phyloP scores from a whole-genome alignment of 2,329 filamentous ascomycete genomes.

The Botrytis paeoniae region DNA sequence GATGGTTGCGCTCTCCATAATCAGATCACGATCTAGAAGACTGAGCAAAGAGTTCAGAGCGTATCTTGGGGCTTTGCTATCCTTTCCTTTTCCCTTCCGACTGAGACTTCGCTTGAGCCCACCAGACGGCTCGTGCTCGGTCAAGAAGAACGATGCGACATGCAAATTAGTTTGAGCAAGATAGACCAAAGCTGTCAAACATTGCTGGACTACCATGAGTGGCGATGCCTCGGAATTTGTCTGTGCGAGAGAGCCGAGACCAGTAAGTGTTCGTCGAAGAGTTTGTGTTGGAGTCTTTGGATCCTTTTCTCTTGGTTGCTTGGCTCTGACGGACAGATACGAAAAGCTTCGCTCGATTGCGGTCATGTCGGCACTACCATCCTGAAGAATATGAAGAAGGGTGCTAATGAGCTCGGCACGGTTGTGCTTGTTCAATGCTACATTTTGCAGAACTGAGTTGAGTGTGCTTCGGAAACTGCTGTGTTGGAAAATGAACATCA shows the following conservation, averaged over 20 bases:
- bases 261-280: slow-evolving; percentile 71
- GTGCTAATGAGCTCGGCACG: slow-evolving; percentile 91
- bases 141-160: slow-evolving; percentile 87
- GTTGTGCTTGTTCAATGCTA: slow-evolving; percentile 96
- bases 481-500: slow-evolving; percentile 96
- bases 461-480: slow-evolving; percentile 80
- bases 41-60: slow-evolving; percentile 88
- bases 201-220: slow-evolving; percentile 93
- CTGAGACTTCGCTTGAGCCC: slow-evolving; percentile 73
- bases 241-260: slow-evolving; percentile 46
- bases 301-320: slow-evolving; percentile 63
- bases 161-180: slow-evolving; percentile 82
- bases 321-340: slow-evolving; percentile 86
- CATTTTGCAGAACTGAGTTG: slow-evolving; percentile 82
- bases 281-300: slow-evolving; percentile 74
- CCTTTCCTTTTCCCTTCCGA: slow-evolving; percentile 85
- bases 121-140: slow-evolving; percentile 80
- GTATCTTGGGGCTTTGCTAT: slow-evolving; percentile 79
- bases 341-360: slow-evolving; percentile 95
- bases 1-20: slow-evolving; percentile 94
- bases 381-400: slow-evolving; percentile 87
- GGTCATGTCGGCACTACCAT: slow-evolving; percentile 88
- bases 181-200: slow-evolving; percentile 78
- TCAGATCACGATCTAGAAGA: slow-evolving; percentile 86
- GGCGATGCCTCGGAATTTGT: slow-evolving; percentile 87